Conservation (phyloP, 108 stramenopile genomes). For the Nitzschia putrida region DNA sequence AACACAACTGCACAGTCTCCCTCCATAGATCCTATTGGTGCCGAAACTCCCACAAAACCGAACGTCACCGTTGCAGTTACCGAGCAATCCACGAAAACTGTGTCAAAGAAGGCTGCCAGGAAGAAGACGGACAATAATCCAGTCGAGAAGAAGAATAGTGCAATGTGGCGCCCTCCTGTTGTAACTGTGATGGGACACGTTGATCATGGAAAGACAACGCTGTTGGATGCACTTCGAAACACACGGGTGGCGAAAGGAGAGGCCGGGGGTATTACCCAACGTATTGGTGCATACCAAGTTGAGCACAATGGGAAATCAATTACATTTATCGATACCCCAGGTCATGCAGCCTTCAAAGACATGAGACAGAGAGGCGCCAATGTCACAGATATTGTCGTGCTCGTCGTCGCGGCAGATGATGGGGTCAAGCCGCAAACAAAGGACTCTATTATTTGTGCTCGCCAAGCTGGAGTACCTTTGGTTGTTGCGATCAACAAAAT, state of each 20-base stretch:
- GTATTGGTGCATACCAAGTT: conserved; percentile 92
- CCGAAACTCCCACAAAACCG: no score
- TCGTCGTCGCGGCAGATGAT: conserved; percentile 99
- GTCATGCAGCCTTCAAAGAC: conserved; percentile 97
- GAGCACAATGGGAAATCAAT: conserved; percentile 73
- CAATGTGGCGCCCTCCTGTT: conserved; percentile 67
- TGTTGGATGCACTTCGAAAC: conserved; percentile 93
- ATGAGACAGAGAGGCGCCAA: conserved; percentile 97
- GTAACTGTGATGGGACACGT: conserved; percentile 99
- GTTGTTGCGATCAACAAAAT: conserved; percentile 98
- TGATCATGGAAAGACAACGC: conserved; percentile 99
- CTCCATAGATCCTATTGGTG: no score
- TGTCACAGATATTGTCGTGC: conserved; percentile 96
- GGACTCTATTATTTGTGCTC: conserved; percentile 93
- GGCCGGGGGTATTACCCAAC: conserved; percentile 99
- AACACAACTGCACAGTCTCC: no score
- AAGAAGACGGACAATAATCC: conserved; percentile 23
- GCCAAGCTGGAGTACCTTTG: conserved; percentile 91
- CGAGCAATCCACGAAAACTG: no score
- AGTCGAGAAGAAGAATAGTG: conserved; percentile 68
- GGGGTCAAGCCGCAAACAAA: conserved; percentile 97
- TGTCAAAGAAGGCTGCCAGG: background rate
- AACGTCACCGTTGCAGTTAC: no score
- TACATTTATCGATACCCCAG: conserved; percentile 99
- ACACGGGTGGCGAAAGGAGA: conserved; percentile 93